These are phyloP conservation scores for Colletotrichum acutatum DNA, from an alignment of 2,329 filamentous ascomycete species.

Conservation along the genomic window DNA sequence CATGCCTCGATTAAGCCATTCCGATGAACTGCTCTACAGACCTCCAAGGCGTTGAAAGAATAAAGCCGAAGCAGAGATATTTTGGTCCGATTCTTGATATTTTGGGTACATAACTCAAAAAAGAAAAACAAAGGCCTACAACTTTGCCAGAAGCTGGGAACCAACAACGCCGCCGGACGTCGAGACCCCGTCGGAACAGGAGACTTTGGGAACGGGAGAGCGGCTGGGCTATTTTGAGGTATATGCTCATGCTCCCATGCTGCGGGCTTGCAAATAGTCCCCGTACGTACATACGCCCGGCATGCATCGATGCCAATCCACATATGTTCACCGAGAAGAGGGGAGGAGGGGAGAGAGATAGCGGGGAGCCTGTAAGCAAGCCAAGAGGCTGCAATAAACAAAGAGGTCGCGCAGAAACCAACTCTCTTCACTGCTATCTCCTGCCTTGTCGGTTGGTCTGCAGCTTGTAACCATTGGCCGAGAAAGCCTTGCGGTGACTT, in stretches of 20 bases:
- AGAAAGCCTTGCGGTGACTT: background rate
- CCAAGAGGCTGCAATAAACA: background rate
- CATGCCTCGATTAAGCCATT: background rate
- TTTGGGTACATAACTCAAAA: too few species aligned
- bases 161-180: background rate
- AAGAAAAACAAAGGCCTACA: background rate
- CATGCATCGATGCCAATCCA: background rate
- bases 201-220: background rate
- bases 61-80: background rate
- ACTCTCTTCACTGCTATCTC: background rate
- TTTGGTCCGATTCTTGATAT: background rate
- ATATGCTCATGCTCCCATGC: background rate
- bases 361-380: background rate
- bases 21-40: background rate
- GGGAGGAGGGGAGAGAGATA: background rate
- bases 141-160: background rate
- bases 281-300: slow-evolving; percentile 10
- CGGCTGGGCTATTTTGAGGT: slow-evolving; percentile 5
- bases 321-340: background rate
- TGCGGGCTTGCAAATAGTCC: slow-evolving; percentile 9
- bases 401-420: background rate
- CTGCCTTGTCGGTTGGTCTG: background rate
- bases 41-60: background rate
- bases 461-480: slow-evolving; percentile 11
- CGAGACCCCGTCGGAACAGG: background rate